phyloP scores from a whole-genome alignment of 345 rosid genomes.

The Melastoma malabathricum region DNA sequence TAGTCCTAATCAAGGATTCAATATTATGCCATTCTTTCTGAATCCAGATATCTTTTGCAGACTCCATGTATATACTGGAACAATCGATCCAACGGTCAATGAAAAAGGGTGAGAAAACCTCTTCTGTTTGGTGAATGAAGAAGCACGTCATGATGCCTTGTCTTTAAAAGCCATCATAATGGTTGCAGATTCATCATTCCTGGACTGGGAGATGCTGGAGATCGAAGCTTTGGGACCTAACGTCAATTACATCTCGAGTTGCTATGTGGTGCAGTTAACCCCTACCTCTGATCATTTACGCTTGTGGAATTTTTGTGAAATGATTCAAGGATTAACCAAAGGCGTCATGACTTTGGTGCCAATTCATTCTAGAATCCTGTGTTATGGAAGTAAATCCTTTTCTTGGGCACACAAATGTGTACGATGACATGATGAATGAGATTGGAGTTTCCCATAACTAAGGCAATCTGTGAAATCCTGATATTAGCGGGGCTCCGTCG shows the following conservation, averaged over 20 bases:
- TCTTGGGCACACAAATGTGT: too few species aligned
- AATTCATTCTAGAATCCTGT: too few species aligned
- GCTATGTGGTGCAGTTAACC: too few species aligned
- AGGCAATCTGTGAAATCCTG: too few species aligned
- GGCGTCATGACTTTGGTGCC: slow-evolving; percentile 1
- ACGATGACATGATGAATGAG: too few species aligned
- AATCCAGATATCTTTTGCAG: slow-evolving; percentile 21
- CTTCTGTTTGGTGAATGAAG: not conserved
- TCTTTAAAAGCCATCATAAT: not conserved
- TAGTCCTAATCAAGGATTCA: not conserved
- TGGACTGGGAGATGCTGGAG: slow-evolving; percentile 99
- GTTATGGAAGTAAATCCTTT: too few species aligned
- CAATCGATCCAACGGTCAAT: slow-evolving; percentile 69
- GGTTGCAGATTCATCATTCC: slow-evolving; percentile 65
- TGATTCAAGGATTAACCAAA: slow-evolving; percentile 1
- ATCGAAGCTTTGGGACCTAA: slow-evolving; percentile 80
- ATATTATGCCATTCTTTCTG: too few species aligned
- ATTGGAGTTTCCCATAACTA: too few species aligned
- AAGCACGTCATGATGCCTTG: not conserved
- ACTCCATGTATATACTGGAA: slow-evolving; percentile 90
- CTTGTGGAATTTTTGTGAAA: slow-evolving; percentile 3
- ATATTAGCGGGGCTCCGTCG: too few species aligned
- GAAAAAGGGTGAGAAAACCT: slow-evolving; percentile 53
- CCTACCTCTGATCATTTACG: not conserved
- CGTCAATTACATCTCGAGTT: not conserved